phyloP scores from a whole-genome alignment of 129 eudicot species.

The Kitagawia praeruptora region DNA sequence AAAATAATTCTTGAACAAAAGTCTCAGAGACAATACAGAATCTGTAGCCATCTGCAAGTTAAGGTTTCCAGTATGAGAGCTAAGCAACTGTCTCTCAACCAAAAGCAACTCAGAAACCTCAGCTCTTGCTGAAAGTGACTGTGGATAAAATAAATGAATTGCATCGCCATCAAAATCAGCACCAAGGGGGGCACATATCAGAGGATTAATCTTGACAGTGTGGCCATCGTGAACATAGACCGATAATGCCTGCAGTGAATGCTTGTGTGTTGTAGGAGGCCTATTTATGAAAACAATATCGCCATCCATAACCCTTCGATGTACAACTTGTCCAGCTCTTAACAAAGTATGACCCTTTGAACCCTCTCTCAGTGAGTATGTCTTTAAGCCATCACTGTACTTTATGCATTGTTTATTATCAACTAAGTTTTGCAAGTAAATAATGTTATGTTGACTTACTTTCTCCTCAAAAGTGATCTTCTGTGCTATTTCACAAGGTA shows the following conservation, averaged over 20 bases:
- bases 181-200: constrained; percentile 87
- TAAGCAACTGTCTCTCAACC: constrained; percentile 80
- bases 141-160: constrained; percentile 83
- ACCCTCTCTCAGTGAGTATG: constrained; percentile 83
- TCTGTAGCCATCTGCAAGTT: constrained; percentile 77
- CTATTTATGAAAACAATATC: constrained; percentile 84
- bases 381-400: constrained; percentile 58
- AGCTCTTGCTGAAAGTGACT: constrained; percentile 88
- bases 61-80: constrained; percentile 87
- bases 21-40: constrained; percentile 56
- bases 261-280: constrained; percentile 98
- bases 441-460: constrained; percentile 66
- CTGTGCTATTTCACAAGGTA: constrained; percentile 79
- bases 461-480: constrained; percentile 85
- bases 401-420: constrained; percentile 70
- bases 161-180: constrained; percentile 98
- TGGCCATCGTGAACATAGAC: constrained; percentile 87
- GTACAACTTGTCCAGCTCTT: constrained; percentile 75
- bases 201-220: constrained; percentile 82
- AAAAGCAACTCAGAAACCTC: constrained; percentile 87
- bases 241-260: constrained; percentile 71
- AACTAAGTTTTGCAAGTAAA: constrained; percentile 53
- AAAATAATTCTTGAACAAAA: constrained; percentile 40
- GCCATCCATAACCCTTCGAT: constrained; percentile 81
- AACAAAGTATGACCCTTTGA: constrained; percentile 91